A percentile compares a stretch with the other conserved stretches of the same genome.
phyloP scores from a whole-genome alignment of 768 basidiomycete species.

The Mycena capillaripes region DNA sequence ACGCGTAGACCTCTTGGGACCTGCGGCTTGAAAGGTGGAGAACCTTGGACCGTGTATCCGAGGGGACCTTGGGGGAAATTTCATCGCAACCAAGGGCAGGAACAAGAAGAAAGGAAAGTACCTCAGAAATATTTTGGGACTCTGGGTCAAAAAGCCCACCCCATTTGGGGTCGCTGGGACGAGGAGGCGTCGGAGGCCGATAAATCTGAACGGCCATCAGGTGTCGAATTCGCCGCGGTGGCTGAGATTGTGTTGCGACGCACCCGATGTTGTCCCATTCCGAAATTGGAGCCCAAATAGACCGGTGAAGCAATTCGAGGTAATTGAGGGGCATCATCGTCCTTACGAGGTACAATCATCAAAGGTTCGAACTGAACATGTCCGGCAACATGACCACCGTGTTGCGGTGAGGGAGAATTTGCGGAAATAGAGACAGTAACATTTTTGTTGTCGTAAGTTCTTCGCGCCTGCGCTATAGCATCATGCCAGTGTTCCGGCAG shows the following conservation, averaged over 20 bases:
- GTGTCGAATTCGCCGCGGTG: no score
- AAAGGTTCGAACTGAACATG: background rate
- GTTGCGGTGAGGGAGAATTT: background rate
- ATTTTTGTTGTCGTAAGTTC: background rate
- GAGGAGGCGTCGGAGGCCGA: constrained; percentile 36
- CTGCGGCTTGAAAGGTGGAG: background rate
- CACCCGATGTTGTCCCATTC: constrained; percentile 19
- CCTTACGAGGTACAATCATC: background rate
- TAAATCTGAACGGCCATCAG: constrained; percentile 16
- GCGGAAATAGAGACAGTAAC: background rate
- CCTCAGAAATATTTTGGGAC: constrained; percentile 1
- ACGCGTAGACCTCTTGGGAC: background rate
- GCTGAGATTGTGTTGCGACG: background rate
- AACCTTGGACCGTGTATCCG: background rate
- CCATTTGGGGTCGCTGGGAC: constrained; percentile 14
- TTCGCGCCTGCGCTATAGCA: constrained; percentile 24
- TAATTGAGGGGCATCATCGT: background rate
- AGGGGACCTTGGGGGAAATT: background rate
- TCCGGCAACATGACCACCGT: background rate
- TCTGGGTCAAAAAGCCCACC: background rate
- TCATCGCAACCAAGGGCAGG: background rate
- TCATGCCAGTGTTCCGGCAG: constrained; percentile 32
- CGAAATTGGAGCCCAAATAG: constrained; percentile 16
- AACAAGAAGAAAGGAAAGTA: background rate
- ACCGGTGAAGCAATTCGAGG: constrained; percentile 31